Percentiles rank a stretch among this genome's conserved stretches.
Conservation (phyloP, 768 basidiomycete genomes). For the Naganishia onofrii region DNA sequence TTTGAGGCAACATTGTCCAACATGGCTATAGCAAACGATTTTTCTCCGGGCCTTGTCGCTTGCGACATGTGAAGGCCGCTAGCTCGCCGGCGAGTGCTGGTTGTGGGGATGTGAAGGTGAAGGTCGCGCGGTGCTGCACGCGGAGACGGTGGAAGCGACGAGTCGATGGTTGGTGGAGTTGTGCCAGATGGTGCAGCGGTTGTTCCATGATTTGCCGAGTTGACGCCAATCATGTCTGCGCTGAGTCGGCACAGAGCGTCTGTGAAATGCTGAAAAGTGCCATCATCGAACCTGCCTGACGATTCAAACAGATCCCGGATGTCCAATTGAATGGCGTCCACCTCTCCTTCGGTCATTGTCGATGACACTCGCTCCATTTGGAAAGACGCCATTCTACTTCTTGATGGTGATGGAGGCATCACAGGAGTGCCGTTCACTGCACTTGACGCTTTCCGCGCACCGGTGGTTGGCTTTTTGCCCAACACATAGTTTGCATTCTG, state of each 20-base stretch:
- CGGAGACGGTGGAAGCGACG: slow-evolving; percentile 27
- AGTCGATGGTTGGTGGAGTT: slow-evolving; percentile 25
- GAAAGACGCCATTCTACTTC: slow-evolving; percentile 45
- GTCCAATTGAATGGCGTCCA: slow-evolving; percentile 67
- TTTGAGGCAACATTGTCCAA: slow-evolving; percentile 72
- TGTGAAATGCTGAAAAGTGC: slow-evolving; percentile 74
- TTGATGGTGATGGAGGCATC: slow-evolving; percentile 56
- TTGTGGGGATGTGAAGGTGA: not conserved
- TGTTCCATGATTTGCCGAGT: not conserved
- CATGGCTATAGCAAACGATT: slow-evolving; percentile 75
- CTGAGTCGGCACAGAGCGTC: slow-evolving; percentile 80
- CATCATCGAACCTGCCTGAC: slow-evolving; percentile 76
- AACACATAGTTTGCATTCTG: slow-evolving; percentile 91
- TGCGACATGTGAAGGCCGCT: slow-evolving; percentile 85
- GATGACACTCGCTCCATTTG: slow-evolving; percentile 18
- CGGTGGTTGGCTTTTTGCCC: slow-evolving; percentile 12
- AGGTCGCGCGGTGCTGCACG: slow-evolving; percentile 33
- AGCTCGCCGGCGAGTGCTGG: slow-evolving; percentile 65
- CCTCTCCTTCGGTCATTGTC: slow-evolving; percentile 61
- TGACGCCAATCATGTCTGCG: slow-evolving; percentile 83
- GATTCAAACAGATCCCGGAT: slow-evolving; percentile 85
- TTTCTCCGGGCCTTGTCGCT: slow-evolving; percentile 71
- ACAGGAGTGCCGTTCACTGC: slow-evolving; percentile 35
- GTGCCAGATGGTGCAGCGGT: not conserved
- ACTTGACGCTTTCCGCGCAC: not conserved